These are phyloP conservation scores for Metrosideros polymorpha DNA, from an alignment of 441 rosid genomes.

Conservation along the genomic window DNA sequence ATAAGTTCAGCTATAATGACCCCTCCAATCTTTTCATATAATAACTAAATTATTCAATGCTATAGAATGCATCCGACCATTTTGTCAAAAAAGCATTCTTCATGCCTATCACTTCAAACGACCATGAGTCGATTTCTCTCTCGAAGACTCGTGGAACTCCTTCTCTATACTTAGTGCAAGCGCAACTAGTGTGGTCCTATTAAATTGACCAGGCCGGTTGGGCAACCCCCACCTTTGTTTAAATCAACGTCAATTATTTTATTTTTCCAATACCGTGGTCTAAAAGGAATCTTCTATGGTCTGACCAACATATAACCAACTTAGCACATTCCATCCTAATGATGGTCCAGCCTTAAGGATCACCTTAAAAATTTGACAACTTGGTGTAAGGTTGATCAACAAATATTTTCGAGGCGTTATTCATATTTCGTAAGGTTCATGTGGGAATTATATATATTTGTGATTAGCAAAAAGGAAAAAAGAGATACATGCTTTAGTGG, in stretches of 20 bases:
- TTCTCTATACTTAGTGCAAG: not conserved
- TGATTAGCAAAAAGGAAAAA: not conserved
- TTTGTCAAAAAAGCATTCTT: not conserved
- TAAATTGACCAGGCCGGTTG: not conserved
- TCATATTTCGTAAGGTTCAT: not conserved
- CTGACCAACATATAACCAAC: slow-evolving; percentile 6
- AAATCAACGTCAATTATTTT: slow-evolving; percentile 6
- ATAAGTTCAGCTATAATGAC: not conserved
- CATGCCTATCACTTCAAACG: not conserved
- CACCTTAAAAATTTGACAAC: not conserved
- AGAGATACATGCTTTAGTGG: not conserved
- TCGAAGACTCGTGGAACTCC: not conserved
- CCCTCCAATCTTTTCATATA: not conserved
- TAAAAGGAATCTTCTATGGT: not conserved
- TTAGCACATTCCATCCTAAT: slow-evolving; percentile 7
- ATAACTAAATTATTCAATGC: not conserved
- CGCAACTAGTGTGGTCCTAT: not conserved
- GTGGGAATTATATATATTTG: not conserved
- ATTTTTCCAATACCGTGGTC: slow-evolving; percentile 2
- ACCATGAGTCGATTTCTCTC: not conserved
- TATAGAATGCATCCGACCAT: not conserved
- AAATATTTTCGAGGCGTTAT: not conserved
- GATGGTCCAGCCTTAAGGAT: slow-evolving; percentile 9
- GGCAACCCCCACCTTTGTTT: not conserved
- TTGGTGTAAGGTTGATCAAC: not conserved